phyloP scores from a whole-genome alignment of 768 basidiomycete genomes.

The Tricholoma terreum region DNA sequence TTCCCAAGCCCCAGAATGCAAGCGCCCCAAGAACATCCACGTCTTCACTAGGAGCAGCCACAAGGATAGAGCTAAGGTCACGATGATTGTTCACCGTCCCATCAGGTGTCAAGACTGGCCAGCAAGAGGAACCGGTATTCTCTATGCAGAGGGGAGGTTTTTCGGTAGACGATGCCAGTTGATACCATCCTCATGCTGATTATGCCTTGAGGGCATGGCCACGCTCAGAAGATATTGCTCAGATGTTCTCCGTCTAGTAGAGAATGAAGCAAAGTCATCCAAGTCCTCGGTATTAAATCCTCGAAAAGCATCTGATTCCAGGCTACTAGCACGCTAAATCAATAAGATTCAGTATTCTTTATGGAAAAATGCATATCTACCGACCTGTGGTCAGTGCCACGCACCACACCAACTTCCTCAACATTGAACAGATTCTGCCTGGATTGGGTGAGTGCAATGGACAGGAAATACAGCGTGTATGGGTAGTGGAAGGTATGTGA shows the following conservation, averaged over 20 bases:
- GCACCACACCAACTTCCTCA: constrained; percentile 36
- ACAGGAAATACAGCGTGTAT: constrained; percentile 41
- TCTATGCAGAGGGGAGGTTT: constrained; percentile 27
- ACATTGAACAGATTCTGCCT: constrained; percentile 44
- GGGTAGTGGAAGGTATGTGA: constrained; percentile 49
- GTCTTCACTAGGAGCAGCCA: neutral
- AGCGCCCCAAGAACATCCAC: neutral
- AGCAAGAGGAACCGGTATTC: constrained; percentile 24
- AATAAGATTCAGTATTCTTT: neutral
- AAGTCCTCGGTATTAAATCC: constrained; percentile 42
- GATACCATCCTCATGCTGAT: constrained; percentile 35
- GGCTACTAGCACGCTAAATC: constrained; percentile 37
- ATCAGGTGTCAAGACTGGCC: constrained; percentile 29
- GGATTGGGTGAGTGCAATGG: constrained; percentile 45
- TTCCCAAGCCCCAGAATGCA: neutral
- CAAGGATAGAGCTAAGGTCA: neutral
- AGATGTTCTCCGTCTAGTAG: constrained; percentile 20
- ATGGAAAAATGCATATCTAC: constrained; percentile 8
- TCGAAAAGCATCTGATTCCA: constrained; percentile 50
- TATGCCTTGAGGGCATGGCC: constrained; percentile 35
- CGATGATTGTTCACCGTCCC: neutral
- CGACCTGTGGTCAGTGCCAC: constrained; percentile 40
- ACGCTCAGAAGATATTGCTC: constrained; percentile 33
- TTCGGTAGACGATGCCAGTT: constrained; percentile 34
- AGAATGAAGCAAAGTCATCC: constrained; percentile 34